Conservation (phyloP, 768 basidiomycete genomes). For the Dendrothele bispora region DNA sequence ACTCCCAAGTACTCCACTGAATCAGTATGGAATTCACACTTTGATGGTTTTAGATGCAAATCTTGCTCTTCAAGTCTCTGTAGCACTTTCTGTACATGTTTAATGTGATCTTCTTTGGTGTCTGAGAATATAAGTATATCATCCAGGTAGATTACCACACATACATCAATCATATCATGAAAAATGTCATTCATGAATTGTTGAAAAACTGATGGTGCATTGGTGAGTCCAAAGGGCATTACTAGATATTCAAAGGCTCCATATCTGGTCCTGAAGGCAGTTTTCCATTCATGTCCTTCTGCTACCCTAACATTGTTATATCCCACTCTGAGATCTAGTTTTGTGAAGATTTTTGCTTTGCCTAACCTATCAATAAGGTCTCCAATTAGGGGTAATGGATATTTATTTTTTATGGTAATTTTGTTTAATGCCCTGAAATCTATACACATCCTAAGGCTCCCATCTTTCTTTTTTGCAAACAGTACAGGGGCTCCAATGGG, state of each 20-base stretch:
- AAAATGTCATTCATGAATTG: constrained; percentile 36
- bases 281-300: constrained; percentile 44
- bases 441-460: constrained; percentile 11
- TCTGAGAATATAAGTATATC: constrained; percentile 25
- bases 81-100: constrained; percentile 16
- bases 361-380: constrained; percentile 29
- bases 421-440: constrained; percentile 28
- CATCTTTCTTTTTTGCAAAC: constrained; percentile 25
- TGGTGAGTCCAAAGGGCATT: constrained; percentile 40
- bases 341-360: constrained; percentile 26
- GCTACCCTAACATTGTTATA: constrained; percentile 43
- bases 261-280: constrained; percentile 34
- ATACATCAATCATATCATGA: constrained; percentile 20
- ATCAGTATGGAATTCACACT: constrained; percentile 16
- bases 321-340: constrained; percentile 37
- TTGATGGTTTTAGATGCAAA: constrained; percentile 24
- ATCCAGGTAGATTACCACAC: constrained; percentile 31
- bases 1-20: constrained; percentile 19
- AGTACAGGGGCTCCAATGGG: constrained; percentile 15
- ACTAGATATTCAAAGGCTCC: constrained; percentile 41
- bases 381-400: constrained; percentile 33
- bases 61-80: constrained; percentile 15
- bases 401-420: constrained; percentile 29
- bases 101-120: constrained; percentile 9
- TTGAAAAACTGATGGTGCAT: constrained; percentile 30